Base-by-base conservation (phyloP, 2,329 filamentous ascomycete genomes). In the Paraphoma chrysanthemicola region DNA sequence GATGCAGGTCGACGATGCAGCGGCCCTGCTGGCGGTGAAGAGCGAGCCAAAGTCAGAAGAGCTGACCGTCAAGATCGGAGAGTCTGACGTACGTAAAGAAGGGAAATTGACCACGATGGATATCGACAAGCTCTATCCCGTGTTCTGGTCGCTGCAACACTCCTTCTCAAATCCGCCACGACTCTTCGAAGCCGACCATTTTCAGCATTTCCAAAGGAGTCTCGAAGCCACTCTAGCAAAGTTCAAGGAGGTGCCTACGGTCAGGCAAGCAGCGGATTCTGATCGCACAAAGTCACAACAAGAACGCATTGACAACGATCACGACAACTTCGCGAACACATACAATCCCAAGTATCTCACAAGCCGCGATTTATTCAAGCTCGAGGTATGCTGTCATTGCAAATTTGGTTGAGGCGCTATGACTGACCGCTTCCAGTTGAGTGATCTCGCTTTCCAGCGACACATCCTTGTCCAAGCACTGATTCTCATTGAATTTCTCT, bases 281-380 rank as follows among this genome's bases (percentile, higher is more conserved):
- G 91, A 92, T 50, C 80, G 82, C 45, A 88, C 87, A 60, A 66
- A 64, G 56, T 68, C 63, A 16, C 52, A 85, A 85, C 61, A 86
- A 86, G 5, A 78, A 75, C 30, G 96, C 93, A 77, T 86, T 43
- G 82, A 85, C 10, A 83, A 83, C 49, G 85, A 86, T 7, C 82
- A 86, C 48, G 85, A 86, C 52, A 88, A 89, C 58, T 80, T 88
- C 48, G 83, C 88, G 23, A 90, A 87, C 70, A 88, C 86, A 23
- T 98, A 97, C 79, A 99, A 99, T 69, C 94, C 96, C 1, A 99
- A 98, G 73, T 99, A 99, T 74, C 85, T 99, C 16, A 99, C 95
- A n/a, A 98, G 93, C 75, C 86, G 90, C 63, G 96, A 99, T 74
- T 82, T 99, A 1, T 99, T 99, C 76, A 92, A 96, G 69, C 86